phyloP scores from a whole-genome alignment of 2,329 filamentous ascomycete species.

The Fusarium subtropicale region DNA sequence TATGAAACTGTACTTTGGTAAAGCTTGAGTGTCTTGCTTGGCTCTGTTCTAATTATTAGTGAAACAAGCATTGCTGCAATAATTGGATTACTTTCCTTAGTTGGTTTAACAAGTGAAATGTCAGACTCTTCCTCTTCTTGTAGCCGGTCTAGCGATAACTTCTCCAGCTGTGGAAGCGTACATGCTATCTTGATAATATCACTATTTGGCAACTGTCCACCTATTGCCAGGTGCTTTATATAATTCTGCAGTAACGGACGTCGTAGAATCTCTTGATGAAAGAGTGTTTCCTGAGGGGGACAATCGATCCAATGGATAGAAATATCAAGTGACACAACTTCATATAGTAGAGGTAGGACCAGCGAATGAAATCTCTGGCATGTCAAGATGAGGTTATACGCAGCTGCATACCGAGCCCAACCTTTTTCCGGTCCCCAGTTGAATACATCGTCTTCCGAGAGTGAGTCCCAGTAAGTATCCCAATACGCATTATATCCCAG shows the following conservation, averaged over 20 bases:
- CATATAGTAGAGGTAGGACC: background rate
- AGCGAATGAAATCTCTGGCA: background rate
- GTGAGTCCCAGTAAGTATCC: rapidly evolving
- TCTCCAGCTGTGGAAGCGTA: background rate
- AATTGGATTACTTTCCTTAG: background rate
- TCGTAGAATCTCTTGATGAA: background rate
- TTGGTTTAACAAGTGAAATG: background rate
- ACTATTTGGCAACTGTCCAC: background rate
- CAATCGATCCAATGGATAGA: background rate
- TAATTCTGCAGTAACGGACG: background rate
- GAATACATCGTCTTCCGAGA: too few relatives aligned
- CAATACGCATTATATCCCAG: background rate
- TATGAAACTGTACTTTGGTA: background rate
- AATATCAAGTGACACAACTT: background rate
- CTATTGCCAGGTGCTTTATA: background rate
- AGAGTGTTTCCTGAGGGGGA: background rate
- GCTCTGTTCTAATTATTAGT: background rate
- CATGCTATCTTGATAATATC: background rate
- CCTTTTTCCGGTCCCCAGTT: background rate
- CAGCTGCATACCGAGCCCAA: background rate
- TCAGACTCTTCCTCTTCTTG: background rate
- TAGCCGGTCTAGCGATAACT: background rate
- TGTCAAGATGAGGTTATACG: background rate
- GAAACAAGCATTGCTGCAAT: background rate
- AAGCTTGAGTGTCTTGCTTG: background rate